Conservation (phyloP, 306 rosid species). For the Acacia acuminata region DNA sequence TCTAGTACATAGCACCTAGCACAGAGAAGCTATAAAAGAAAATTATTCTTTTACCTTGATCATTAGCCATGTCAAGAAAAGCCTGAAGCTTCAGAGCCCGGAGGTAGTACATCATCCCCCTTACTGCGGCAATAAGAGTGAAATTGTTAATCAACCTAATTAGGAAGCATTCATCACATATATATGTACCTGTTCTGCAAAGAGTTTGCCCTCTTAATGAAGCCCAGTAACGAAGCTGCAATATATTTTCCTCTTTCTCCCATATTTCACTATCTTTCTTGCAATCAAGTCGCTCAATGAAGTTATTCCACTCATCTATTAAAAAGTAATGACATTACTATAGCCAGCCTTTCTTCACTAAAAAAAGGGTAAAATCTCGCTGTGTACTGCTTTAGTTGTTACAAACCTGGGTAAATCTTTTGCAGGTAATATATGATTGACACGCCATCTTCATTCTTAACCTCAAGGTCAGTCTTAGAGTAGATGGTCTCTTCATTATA, state of each 20-base stretch:
- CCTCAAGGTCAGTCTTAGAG: constrained; percentile 89
- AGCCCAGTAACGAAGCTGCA: no score
- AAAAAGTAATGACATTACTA: constrained; percentile 28
- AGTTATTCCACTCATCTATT: constrained; percentile 94
- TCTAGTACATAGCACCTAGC: no score
- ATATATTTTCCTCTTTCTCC: no score
- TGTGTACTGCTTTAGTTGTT: no score
- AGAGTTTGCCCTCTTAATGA: no score
- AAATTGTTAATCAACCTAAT: constrained; percentile 26
- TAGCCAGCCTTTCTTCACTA: constrained; percentile 20
- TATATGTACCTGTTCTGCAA: constrained; percentile 78
- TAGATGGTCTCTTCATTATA: constrained; percentile 96
- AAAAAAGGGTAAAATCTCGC: no score
- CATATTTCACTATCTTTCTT: no score
- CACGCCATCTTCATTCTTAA: constrained; percentile 96
- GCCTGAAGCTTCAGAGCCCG: constrained; percentile 98
- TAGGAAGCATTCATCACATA: constrained; percentile 3
- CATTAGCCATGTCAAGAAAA: constrained; percentile 96
- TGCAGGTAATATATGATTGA: constrained; percentile 93
- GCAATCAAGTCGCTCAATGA: no score
- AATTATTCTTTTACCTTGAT: constrained; percentile 59
- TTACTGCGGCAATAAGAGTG: constrained; percentile 55
- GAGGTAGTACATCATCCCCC: constrained; percentile 99
- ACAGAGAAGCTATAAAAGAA: constrained; percentile 21
- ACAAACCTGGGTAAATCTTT: constrained; percentile 93